Conservation (phyloP, 192 early-diverging fungal genomes). For the Spizellomyces sp. region DNA sequence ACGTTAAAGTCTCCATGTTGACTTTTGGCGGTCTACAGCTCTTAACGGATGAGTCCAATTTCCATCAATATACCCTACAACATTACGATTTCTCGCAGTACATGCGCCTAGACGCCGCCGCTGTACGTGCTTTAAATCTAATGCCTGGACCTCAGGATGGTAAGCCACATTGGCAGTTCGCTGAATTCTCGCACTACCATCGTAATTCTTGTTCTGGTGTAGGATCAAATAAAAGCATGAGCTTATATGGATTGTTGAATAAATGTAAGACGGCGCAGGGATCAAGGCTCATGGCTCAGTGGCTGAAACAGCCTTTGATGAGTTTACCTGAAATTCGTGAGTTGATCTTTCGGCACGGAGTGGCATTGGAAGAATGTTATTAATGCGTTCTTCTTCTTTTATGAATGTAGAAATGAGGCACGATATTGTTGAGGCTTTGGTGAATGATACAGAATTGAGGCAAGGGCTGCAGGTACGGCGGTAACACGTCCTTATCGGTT, state of each 20-base stretch:
- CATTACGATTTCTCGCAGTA: conserved; percentile 83
- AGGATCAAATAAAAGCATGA: conserved; percentile 66
- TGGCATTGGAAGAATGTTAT: too few relatives aligned
- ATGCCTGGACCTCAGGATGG: conserved; percentile 77
- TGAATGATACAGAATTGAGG: conserved; percentile 64
- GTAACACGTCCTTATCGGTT: neutral
- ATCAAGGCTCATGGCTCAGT: conserved; percentile 79
- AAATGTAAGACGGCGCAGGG: conserved; percentile 90
- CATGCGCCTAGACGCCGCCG: conserved; percentile 90
- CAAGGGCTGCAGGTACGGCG: conserved; percentile 47
- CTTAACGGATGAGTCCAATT: conserved; percentile 75
- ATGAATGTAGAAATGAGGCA: conserved; percentile 62
- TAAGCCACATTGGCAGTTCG: neutral
- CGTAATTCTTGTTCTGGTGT: neutral
- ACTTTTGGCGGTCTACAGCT: conserved; percentile 42
- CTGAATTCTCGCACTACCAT: neutral
- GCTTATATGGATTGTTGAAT: conserved; percentile 82
- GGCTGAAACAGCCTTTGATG: conserved; percentile 90
- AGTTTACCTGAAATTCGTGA: conserved; percentile 70
- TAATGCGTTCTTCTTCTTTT: conserved; percentile 3
- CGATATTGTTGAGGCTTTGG: conserved; percentile 71
- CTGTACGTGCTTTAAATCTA: conserved; percentile 84
- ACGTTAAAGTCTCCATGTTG: neutral
- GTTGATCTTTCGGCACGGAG: neutral
- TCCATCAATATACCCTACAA: conserved; percentile 71